Conservation (phyloP, 23 red algal genomes). For the Chondrus crispus region DNA sequence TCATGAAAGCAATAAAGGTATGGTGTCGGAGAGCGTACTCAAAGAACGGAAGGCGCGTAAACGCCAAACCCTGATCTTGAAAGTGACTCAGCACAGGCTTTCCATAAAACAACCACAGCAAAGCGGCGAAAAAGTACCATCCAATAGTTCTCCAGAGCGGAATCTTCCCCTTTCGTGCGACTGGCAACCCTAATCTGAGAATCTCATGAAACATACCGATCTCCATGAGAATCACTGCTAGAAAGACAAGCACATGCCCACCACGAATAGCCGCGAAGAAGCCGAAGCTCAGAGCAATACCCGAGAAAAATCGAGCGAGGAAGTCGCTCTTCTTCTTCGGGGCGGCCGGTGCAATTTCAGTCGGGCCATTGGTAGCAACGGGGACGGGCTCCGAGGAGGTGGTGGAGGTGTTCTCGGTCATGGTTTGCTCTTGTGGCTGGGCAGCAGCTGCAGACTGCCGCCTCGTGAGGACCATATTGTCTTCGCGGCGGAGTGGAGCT, state of each 20-base stretch:
- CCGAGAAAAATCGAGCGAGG: constrained; percentile 40
- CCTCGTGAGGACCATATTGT: constrained; percentile 49
- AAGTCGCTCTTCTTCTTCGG: constrained; percentile 69
- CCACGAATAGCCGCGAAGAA: constrained; percentile 60
- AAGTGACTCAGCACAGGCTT: constrained; percentile 87
- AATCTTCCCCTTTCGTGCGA: constrained; percentile 59
- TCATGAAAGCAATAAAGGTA: constrained; percentile 83
- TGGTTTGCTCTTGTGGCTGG: neutral
- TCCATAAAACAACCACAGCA: constrained; percentile 87
- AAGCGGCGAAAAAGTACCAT: constrained; percentile 79
- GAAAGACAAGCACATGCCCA: constrained; percentile 74
- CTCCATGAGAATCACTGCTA: constrained; percentile 88
- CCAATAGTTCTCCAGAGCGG: constrained; percentile 77
- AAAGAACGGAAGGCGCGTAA: constrained; percentile 58
- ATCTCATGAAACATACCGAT: constrained; percentile 90
- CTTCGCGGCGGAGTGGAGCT: too few relatives aligned
- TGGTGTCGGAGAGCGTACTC: constrained; percentile 82
- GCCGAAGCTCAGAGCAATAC: constrained; percentile 54
- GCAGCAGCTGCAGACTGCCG: neutral
- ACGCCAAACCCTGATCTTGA: constrained; percentile 55
- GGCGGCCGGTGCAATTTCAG: neutral
- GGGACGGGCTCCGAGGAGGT: neutral
- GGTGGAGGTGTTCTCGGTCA: neutral
- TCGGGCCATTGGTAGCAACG: neutral
- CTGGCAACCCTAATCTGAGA: constrained; percentile 72